phyloP scores from a whole-genome alignment of 2,329 filamentous ascomycete genomes.

The Ceratocystis smalleyi region DNA sequence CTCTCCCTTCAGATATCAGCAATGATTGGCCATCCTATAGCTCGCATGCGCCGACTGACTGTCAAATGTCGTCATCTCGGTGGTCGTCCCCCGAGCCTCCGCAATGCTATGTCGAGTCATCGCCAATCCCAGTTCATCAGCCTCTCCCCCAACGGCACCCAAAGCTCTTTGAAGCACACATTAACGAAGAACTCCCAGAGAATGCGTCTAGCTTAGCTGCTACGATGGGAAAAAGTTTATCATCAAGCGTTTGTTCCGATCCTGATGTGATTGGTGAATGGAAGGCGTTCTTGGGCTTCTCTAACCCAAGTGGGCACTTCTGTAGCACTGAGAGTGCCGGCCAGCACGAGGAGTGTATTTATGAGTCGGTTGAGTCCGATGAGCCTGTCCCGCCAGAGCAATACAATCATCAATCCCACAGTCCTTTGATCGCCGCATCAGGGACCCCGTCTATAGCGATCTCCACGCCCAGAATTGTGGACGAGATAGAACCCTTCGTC shows the following conservation, averaged over 20 bases:
- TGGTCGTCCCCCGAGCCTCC: background rate
- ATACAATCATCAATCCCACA: background rate
- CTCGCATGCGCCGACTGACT: background rate
- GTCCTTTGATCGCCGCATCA: background rate
- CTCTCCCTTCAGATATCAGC: background rate
- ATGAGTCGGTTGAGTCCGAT: background rate
- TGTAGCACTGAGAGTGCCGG: background rate
- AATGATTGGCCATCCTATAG: background rate
- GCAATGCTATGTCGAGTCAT: slow-evolving; percentile 7
- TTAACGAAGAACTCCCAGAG: background rate
- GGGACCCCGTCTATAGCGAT: background rate
- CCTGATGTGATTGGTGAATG: slow-evolving; percentile 9
- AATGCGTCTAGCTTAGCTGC: background rate
- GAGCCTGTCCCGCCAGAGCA: background rate
- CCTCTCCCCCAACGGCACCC: slow-evolving; percentile 8
- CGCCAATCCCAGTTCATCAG: slow-evolving; percentile 9
- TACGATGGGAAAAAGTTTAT: background rate
- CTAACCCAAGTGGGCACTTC: background rate
- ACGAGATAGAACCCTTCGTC: background rate
- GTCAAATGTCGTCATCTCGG: background rate
- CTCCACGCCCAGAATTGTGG: background rate
- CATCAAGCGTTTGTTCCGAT: slow-evolving; percentile 7
- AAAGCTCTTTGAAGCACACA: background rate
- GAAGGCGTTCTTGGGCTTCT: slow-evolving; percentile 8
- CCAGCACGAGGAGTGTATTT: background rate